Percentiles rank a stretch among this genome's conserved stretches.
phyloP scores from a whole-genome alignment of 345 rosid species.

The Citrus unshiu region DNA sequence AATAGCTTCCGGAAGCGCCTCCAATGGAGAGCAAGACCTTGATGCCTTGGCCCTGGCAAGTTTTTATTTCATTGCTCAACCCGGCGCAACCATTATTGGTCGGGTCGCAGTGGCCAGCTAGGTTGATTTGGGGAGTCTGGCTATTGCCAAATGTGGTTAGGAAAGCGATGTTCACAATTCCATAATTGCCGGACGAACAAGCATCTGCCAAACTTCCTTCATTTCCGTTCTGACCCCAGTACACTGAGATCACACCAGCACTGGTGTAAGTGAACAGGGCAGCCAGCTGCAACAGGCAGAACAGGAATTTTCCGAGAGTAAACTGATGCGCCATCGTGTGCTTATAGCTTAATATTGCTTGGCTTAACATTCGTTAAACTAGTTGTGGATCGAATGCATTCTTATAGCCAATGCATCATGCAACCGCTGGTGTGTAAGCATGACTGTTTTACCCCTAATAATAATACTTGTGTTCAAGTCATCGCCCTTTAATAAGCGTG shows the following conservation, averaged over 20 bases:
- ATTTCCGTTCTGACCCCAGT: conserved; percentile 18
- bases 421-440: neutral
- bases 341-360: neutral
- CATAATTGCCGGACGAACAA: conserved; percentile 16
- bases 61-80: neutral
- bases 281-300: neutral
- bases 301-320: neutral
- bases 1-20: conserved; percentile 5
- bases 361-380: neutral
- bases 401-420: neutral
- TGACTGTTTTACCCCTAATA: neutral
- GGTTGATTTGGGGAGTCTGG: conserved; percentile 12
- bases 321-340: neutral
- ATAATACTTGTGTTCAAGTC: neutral
- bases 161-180: conserved; percentile 16
- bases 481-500: neutral
- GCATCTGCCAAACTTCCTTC: conserved; percentile 16
- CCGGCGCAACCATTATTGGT: conserved; percentile 5
- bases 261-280: neutral
- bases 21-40: conserved; percentile 19
- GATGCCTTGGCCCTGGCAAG: neutral
- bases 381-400: neutral
- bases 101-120: conserved; percentile 17
- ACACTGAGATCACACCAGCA: conserved; percentile 13
- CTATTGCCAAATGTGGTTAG: conserved; percentile 16